A percentile compares a stretch with the other conserved stretches of the same genome.
phyloP scores from a whole-genome alignment of 495 filamentous ascomycete species.

The Hypoxylon intermedium region DNA sequence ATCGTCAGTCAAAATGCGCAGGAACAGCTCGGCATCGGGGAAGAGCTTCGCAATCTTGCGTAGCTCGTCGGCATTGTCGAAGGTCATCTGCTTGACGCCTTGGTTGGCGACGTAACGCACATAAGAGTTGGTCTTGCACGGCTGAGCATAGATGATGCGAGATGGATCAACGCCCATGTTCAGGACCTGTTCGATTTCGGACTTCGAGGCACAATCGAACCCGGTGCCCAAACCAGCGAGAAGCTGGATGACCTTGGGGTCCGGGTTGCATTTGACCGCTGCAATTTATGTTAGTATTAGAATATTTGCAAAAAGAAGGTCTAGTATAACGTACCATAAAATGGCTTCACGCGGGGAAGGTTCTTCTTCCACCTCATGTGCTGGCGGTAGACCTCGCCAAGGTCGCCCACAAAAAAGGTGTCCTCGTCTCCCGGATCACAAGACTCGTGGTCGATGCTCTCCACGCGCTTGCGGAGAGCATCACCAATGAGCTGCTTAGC shows the following conservation, averaged over 20 bases:
- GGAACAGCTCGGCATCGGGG: conserved; percentile 86
- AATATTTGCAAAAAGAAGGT: not conserved
- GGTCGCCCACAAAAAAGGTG: conserved; percentile 96
- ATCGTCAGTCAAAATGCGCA: conserved; percentile 95
- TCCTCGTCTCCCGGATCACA: conserved; percentile 94
- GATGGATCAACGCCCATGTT: conserved; percentile 83
- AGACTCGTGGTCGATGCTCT: conserved; percentile 78
- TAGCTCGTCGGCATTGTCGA: conserved; percentile 96
- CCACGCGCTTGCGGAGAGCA: conserved; percentile 80
- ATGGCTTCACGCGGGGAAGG: conserved; percentile 89
- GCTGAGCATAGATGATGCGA: conserved; percentile 98
- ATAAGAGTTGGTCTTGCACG: conserved; percentile 99
- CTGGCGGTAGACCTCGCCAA: conserved; percentile 98
- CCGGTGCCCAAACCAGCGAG: conserved; percentile 87
- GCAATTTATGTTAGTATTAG: conserved; percentile 40
- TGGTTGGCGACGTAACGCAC: conserved; percentile 82
- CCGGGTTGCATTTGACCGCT: conserved; percentile 99
- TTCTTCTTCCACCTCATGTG: conserved; percentile 98
- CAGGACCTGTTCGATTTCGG: conserved; percentile 91
- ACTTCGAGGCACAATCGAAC: conserved; percentile 98
- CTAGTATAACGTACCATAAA: conserved; percentile 75
- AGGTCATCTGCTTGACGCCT: conserved; percentile 97
- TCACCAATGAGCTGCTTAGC: conserved; percentile 73
- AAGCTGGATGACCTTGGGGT: conserved; percentile 85
- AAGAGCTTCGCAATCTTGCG: conserved; percentile 94